Evolutionary conservation across 495 filamentous ascomycete species (phyloP).

Genomic region (Neurospora pannonica): DNA sequence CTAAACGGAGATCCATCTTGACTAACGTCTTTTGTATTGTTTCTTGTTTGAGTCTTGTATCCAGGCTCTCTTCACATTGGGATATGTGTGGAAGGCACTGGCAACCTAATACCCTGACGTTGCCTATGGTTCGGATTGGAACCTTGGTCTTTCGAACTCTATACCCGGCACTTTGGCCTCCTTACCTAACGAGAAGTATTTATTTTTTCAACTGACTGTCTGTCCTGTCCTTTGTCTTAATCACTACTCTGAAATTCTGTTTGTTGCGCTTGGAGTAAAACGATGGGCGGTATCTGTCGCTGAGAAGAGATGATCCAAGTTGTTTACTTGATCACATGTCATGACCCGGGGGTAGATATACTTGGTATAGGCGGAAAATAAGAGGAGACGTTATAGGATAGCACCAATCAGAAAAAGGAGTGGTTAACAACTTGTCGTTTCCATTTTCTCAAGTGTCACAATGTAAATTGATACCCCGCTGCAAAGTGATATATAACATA

Average conservation of each 20-base stretch:
- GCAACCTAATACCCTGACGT: not conserved
- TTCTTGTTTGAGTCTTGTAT: not conserved
- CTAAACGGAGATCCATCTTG: conserved; percentile 14
- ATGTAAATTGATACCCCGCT: not conserved
- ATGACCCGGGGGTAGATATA: not conserved
- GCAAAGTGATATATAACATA: not conserved
- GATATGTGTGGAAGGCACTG: not conserved
- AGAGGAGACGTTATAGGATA: not conserved
- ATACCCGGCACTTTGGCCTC: not conserved
- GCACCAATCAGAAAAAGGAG: not conserved
- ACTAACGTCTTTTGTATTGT: not conserved
- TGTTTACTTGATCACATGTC: not conserved
- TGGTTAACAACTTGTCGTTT: not conserved
- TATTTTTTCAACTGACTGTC: not conserved
- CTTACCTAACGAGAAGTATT: not conserved
- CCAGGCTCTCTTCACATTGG: not conserved
- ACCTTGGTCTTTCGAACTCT: not conserved
- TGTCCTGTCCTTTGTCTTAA: not conserved
- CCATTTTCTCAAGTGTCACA: not conserved
- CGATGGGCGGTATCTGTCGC: not conserved
- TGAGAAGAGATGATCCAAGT: not conserved
- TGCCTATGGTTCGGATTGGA: not conserved
- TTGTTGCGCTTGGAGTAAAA: not conserved
- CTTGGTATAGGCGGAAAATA: not conserved
- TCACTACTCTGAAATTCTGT: not conserved